Conservation (phyloP, 495 filamentous ascomycete genomes). For the Cryomyces antarcticus region DNA sequence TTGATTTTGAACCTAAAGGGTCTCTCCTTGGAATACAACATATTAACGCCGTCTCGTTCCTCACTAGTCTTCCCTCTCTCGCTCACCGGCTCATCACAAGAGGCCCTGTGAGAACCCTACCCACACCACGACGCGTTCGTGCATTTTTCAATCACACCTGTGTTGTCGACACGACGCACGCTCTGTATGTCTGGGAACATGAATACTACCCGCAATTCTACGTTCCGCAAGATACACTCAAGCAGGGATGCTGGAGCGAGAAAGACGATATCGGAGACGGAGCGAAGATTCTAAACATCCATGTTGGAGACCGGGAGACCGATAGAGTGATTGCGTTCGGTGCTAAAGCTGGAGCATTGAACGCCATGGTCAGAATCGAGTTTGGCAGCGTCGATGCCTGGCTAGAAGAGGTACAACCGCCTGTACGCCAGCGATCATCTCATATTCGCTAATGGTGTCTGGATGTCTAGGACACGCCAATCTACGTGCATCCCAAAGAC, state of each 20-base stretch:
- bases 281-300: no score
- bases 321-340: constrained; percentile 3
- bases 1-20: no score
- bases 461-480: constrained; percentile 21
- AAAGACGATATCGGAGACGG: constrained; percentile 1
- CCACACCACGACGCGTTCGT: neutral
- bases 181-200: constrained; percentile 20
- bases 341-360: constrained; percentile 5
- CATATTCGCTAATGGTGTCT: neutral
- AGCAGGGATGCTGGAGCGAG: constrained; percentile 1
- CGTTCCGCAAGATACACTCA: constrained; percentile 4
- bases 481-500: constrained; percentile 38
- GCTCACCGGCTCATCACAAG: neutral
- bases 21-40: no score
- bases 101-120: neutral
- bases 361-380: constrained; percentile 15
- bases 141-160: neutral
- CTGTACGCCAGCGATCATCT: no score
- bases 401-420: neutral
- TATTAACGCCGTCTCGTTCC: no score
- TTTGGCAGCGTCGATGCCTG: constrained; percentile 4
- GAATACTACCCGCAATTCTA: constrained; percentile 16
- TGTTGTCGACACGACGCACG: neutral
- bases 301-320: neutral
- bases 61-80: neutral